Evolutionary conservation across 768 basidiomycete species (phyloP), one percentile per base, ranked within the genome.

Genomic region (Boletus patriciae): DNA sequence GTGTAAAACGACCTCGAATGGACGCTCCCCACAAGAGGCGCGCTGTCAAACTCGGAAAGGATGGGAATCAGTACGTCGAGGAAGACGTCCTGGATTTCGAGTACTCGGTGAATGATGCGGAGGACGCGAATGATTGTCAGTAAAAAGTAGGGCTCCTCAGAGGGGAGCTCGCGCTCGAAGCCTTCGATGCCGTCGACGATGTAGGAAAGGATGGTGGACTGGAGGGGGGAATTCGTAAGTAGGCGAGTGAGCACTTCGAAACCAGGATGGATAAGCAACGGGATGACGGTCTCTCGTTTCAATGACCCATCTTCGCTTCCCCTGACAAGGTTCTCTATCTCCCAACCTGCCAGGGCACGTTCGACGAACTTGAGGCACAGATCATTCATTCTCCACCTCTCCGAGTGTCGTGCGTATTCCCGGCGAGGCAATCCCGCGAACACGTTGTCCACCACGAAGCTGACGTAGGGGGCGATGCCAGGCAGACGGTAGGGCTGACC

Each of bases 401-500:
- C 93, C 13, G 83, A 83, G 12, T 84, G 84, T 33, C 80, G 80
- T 3, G 82, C 76, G 65, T 89, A 98, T 57, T 90, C 92, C 44
- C 94, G 80, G 50, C 77, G 80, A 15, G 84, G 78, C 42, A 92
- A 86, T 50, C 87, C 85, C 33, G 87, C 80, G 61, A 98, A 90
- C 3, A 98, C 91, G 46, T 89, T 90, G 64, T 98, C 94, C 58
- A 96, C 74, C 52, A 95, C 88, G 67, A 96, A 98, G n/a, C 81
- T 76, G 12, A 86, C 79, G 72, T 90, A 96, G 0, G 94, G 92
- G 0, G 78, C 83, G 52, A 95, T 83, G 1, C 94, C 94, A 1
- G 89, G 86, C 16, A 85, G 71, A 21, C 94, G 84, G 62, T 92
- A 88, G 8, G 89, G 86, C 45, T 89, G 86, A 0, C 94, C 94